Evolutionary conservation across 2,329 filamentous ascomycete genomes (phyloP), one percentile per base, ranked within the genome.

Genomic region (Penicillium aurantiogriseum): DNA sequence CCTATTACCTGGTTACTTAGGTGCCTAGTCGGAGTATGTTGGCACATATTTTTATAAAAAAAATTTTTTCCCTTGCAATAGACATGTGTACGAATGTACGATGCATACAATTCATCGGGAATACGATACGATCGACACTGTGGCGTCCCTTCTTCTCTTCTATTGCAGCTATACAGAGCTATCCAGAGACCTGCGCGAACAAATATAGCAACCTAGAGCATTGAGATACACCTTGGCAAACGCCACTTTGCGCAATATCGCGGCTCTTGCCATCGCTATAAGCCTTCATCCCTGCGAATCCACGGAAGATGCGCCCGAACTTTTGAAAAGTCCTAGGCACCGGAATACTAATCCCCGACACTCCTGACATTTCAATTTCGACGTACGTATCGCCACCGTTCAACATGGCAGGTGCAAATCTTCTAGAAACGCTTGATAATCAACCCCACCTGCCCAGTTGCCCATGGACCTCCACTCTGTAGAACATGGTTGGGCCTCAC

Each of bases 151-250:
- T 54, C 27, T 15, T 31, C 25, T 19, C 19, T 39, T 25, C 23
- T 29, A n/a, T 35, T 44, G 29, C 39, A 43, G n/a, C 2, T 1
- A 31, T 15, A 31, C 25, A 2, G 9, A 19, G 19, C 9, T n/a
- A 31, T 51, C 38, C 19, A 39, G 17, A 35, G 31, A 29, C 43
- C 10, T 33, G 35, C 19, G 21, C 21, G n/a, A 21, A 40, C 21
- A 52, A 52, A 52, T 52, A 51, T 52, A 56, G 48, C 31, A 51
- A 45, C 46, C 23, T 31, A 44, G 17, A 46, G 11, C 35, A 50
- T 17, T 9, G 29, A 38, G 15, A 10, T 36, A 17, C 35, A 7
- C 15, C 46, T 44, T 44, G 35, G 31, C 40, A 23, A 39, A 45
- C 35, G 54, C 48, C 48, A 56, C 21, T 23, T 43, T 27, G 9